Percentiles rank a stretch among this genome's conserved stretches.
Conservation (phyloP, 2,329 filamentous ascomycete genomes). For the Pseudophaeomoniella oleicola region DNA sequence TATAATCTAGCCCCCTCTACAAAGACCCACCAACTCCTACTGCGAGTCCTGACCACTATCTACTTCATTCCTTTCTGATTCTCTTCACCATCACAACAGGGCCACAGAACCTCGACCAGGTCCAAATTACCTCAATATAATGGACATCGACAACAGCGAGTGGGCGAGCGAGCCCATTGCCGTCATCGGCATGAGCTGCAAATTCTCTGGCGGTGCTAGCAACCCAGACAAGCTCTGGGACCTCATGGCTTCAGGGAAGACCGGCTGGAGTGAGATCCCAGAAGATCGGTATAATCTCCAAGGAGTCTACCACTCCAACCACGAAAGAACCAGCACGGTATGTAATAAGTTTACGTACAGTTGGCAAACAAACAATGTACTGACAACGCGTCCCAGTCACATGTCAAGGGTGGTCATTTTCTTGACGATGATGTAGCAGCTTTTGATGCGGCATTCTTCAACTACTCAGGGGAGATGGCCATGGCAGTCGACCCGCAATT, state of each 20-base stretch:
- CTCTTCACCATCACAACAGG: no score
- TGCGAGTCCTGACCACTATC: no score
- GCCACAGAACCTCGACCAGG: not conserved
- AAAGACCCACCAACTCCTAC: no score
- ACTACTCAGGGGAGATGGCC: conserved; percentile 5
- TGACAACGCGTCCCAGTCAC: conserved; percentile 2
- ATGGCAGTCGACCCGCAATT: conserved; percentile 6
- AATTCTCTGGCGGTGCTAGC: conserved; percentile 13
- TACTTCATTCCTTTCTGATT: no score
- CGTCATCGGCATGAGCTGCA: conserved; percentile 16
- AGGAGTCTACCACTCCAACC: conserved; percentile 7
- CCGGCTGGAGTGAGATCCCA: conserved; percentile 13
- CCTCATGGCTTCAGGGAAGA: conserved; percentile 9
- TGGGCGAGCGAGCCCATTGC: conserved; percentile 11
- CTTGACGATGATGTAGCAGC: conserved; percentile 5
- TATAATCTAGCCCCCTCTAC: no score
- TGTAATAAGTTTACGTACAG: not conserved
- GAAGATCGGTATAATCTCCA: conserved; percentile 9
- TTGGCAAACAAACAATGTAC: not conserved
- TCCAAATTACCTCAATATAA: not conserved
- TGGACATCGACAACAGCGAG: no score
- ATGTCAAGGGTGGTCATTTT: conserved; percentile 6
- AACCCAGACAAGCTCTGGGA: conserved; percentile 13
- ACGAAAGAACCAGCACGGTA: conserved; percentile 1
- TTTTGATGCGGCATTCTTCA: conserved; percentile 9